These are phyloP conservation scores for Irpex lacteus DNA, from an alignment of 1,284 basidiomycete species.

Conservation along the genomic window DNA sequence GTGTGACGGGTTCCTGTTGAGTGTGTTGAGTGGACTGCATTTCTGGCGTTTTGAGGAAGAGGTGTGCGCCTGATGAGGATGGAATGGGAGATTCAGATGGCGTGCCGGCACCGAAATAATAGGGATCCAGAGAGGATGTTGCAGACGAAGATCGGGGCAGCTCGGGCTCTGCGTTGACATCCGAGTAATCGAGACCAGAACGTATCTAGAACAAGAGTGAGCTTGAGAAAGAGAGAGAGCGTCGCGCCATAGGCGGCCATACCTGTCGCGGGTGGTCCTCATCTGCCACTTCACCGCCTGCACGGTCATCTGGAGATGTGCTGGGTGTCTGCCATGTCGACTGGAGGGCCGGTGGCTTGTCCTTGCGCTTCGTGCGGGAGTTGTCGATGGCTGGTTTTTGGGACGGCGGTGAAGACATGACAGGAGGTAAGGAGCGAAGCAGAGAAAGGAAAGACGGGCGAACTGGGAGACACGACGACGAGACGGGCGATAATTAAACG, in stretches of 20 bases:
- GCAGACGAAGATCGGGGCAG: constrained; percentile 56
- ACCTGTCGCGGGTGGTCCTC: constrained; percentile 25
- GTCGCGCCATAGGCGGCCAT: constrained; percentile 18
- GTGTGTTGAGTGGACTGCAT: constrained; percentile 26
- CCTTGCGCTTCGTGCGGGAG: constrained; percentile 31
- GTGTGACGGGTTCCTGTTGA: constrained; percentile 56
- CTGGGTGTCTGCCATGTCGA: constrained; percentile 24
- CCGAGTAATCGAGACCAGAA: constrained; percentile 32
- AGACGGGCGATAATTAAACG: constrained; percentile 1
- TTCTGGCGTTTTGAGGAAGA: constrained; percentile 41
- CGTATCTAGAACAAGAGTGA: constrained; percentile 30
- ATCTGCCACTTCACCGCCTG: constrained; percentile 25
- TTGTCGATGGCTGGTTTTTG: constrained; percentile 31
- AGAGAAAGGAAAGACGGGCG: constrained; percentile 29
- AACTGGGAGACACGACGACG: constrained; percentile 3
- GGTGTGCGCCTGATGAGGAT: constrained; percentile 32
- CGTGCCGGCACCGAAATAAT: constrained; percentile 73
- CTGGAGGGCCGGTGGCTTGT: constrained; percentile 36
- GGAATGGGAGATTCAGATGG: constrained; percentile 61
- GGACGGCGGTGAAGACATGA: constrained; percentile 34
- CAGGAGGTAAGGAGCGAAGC: constrained; percentile 31
- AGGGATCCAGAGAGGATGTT: constrained; percentile 78
- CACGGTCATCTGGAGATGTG: constrained; percentile 26
- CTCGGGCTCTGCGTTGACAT: constrained; percentile 30
- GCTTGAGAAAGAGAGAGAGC: background rate